phyloP scores from a whole-genome alignment of 257 asterid genomes.

The Prunella vulgaris region DNA sequence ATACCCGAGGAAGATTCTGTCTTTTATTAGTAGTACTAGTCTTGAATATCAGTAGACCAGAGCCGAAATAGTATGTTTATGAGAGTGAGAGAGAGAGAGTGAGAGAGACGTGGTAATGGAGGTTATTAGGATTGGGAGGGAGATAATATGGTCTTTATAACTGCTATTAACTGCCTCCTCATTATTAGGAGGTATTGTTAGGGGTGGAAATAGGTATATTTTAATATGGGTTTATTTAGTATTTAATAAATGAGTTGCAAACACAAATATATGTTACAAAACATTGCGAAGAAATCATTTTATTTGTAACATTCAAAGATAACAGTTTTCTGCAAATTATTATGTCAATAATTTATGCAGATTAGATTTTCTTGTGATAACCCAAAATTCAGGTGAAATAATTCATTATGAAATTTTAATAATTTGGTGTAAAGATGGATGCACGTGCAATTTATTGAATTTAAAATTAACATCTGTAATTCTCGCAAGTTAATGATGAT shows the following conservation, averaged over 20 bases:
- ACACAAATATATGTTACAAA: no score
- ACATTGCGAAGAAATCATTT: no score
- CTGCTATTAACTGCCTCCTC: constrained; percentile 29
- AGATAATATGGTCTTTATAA: no score
- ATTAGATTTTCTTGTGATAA: no score
- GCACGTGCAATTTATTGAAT: neutral
- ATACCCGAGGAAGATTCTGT: constrained; percentile 35
- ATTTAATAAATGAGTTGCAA: no score
- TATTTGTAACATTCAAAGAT: no score
- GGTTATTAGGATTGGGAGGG: constrained; percentile 33
- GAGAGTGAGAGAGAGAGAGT: constrained; percentile 25
- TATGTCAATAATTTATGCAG: no score
- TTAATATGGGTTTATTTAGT: no score
- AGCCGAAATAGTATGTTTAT: neutral
- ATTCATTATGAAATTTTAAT: no score
- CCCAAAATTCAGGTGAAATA: no score
- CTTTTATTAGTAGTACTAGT: constrained; percentile 11
- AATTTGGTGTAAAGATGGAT: neutral
- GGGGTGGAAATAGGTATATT: no score
- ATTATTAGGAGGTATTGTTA: constrained; percentile 29
- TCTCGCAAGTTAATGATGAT: neutral
- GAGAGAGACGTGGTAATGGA: constrained; percentile 40
- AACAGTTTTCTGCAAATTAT: no score
- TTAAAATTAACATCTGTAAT: neutral
- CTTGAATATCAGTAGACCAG: constrained; percentile 30